Evolutionary conservation across 768 basidiomycete species (phyloP).

Genomic region (Termitomyces sp.): DNA sequence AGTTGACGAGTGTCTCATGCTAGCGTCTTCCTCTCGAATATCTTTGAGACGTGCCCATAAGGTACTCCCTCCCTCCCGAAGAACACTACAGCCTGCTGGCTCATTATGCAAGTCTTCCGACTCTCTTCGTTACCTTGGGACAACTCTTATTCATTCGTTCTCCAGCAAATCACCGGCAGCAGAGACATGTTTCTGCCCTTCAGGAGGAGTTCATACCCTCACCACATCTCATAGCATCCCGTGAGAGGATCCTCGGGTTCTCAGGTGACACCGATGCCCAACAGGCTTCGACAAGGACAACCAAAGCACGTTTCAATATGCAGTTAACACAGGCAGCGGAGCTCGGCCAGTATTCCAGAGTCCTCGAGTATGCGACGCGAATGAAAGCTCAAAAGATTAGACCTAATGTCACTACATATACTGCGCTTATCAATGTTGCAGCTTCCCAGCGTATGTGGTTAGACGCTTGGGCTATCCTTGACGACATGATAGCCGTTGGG

Average conservation of each 20-base stretch:
- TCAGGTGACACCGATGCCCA: slow-evolving; percentile 17
- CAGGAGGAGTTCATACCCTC: slow-evolving; percentile 9
- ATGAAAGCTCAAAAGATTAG: slow-evolving; percentile 57
- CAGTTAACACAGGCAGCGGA: slow-evolving; percentile 37
- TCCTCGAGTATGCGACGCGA: slow-evolving; percentile 43
- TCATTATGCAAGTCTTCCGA: slow-evolving; percentile 7
- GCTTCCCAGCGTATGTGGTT: slow-evolving; percentile 39
- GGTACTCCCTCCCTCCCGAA: slow-evolving; percentile 3
- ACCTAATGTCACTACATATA: slow-evolving; percentile 60
- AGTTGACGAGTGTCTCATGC: slow-evolving; percentile 2
- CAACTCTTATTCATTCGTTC: not conserved
- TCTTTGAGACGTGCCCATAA: slow-evolving; percentile 12
- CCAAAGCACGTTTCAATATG: slow-evolving; percentile 31
- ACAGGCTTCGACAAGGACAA: slow-evolving; percentile 15
- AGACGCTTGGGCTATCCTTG: slow-evolving; percentile 64
- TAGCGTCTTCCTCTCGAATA: slow-evolving; percentile 15
- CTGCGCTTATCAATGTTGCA: slow-evolving; percentile 51
- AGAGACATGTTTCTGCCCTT: slow-evolving; percentile 9
- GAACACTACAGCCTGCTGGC: not conserved
- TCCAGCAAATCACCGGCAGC: slow-evolving; percentile 5
- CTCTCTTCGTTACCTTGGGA: not conserved
- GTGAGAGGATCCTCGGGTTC: slow-evolving; percentile 6
- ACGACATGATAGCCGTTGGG: slow-evolving; percentile 60
- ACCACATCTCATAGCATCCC: slow-evolving; percentile 12
- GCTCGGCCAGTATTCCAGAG: slow-evolving; percentile 32